A percentile compares a stretch with the other conserved stretches of the same genome.
phyloP scores from a whole-genome alignment of 768 basidiomycete genomes.

The Roridomyces roridus region DNA sequence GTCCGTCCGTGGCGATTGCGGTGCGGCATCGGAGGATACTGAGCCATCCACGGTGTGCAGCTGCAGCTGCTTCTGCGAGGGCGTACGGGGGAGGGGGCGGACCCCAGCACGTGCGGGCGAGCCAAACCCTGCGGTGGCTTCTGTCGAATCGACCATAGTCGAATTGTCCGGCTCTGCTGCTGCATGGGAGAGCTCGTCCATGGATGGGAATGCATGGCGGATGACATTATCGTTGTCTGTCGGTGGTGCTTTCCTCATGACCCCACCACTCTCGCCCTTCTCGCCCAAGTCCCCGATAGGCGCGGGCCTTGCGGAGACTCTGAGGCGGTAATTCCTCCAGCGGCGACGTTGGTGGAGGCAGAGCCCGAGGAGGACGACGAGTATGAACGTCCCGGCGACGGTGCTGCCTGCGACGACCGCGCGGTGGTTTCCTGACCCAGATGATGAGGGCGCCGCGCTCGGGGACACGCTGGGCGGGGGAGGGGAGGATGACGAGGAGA shows the following conservation, averaged over 20 bases:
- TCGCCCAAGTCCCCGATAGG: conserved; percentile 16
- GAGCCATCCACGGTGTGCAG: not conserved
- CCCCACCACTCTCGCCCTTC: not conserved
- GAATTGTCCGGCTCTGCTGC: not conserved
- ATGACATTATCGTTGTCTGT: not conserved
- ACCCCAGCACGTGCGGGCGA: not conserved
- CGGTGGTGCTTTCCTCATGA: too few relatives aligned
- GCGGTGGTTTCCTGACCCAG: conserved; percentile 2
- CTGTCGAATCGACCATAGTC: not conserved
- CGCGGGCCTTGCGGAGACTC: conserved; percentile 17
- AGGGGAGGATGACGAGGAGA: conserved; percentile 1
- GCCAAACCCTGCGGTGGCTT: not conserved
- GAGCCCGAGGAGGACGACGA: conserved; percentile 16
- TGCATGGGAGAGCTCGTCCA: too few relatives aligned
- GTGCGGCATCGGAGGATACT: too few relatives aligned
- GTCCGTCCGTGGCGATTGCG: not conserved
- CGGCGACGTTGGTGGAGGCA: conserved; percentile 15
- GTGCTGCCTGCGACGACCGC: conserved; percentile 31
- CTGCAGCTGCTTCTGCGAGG: conserved; percentile 8
- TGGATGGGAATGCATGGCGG: too few relatives aligned
- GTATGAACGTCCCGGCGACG: conserved; percentile 24
- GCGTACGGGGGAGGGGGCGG: conserved; percentile 12
- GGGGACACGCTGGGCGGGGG: conserved; percentile 7
- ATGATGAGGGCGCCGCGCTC: conserved; percentile 5
- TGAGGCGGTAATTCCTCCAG: not conserved